Conservation (phyloP, 257 asterid species). For the Jasminum sambac region DNA sequence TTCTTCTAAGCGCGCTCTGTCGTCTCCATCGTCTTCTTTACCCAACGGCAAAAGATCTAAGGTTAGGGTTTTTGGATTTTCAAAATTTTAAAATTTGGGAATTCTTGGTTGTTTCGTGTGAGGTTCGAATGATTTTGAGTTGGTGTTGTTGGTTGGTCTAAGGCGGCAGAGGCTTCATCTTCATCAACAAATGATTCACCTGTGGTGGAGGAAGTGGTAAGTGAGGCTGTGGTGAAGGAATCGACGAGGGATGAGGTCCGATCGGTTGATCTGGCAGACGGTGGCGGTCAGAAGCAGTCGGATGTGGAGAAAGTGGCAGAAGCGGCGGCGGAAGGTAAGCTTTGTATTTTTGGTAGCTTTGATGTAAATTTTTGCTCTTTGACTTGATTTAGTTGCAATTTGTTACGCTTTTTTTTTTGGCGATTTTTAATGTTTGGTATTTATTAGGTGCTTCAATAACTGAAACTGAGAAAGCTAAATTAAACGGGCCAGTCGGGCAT, state of each 20-base stretch:
- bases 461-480: slow-evolving; percentile 49
- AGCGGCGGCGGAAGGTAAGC: slow-evolving; percentile 48
- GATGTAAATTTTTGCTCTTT: slow-evolving; percentile 27
- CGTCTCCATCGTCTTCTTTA: slow-evolving; percentile 56
- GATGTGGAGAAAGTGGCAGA: slow-evolving; percentile 49
- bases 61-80: slow-evolving; percentile 47
- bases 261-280: slow-evolving; percentile 66
- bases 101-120: slow-evolving; percentile 3
- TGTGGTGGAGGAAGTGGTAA: slow-evolving; percentile 40
- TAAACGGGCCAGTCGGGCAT: slow-evolving; percentile 29
- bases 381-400: slow-evolving; percentile 22
- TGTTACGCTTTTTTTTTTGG: background rate
- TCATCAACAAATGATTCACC: slow-evolving; percentile 61
- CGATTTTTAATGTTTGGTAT: background rate
- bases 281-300: slow-evolving; percentile 36
- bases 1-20: slow-evolving; percentile 66
- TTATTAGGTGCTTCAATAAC: slow-evolving; percentile 37
- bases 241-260: slow-evolving; percentile 47
- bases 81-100: background rate
- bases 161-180: slow-evolving; percentile 73
- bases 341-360: slow-evolving; percentile 28
- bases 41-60: slow-evolving; percentile 80
- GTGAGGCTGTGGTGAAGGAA: slow-evolving; percentile 37
- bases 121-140: slow-evolving; percentile 26
- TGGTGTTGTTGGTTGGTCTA: slow-evolving; percentile 37